Evolutionary conservation across 192 early-diverging fungal genomes (phyloP).

Genomic region (Coemansia sp.): DNA sequence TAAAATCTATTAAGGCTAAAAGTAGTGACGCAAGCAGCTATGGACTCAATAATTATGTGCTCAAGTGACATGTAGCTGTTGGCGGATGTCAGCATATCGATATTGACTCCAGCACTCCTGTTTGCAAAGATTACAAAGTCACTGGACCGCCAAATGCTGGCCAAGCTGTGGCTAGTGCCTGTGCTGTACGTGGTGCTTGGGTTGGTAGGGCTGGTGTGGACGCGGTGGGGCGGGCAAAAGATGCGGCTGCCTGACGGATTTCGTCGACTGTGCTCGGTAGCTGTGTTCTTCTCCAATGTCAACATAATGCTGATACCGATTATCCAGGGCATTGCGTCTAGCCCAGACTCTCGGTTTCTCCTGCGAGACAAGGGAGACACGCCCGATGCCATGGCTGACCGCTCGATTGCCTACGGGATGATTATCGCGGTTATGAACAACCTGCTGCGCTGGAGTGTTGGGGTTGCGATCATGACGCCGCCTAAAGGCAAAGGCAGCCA

Average conservation of each 20-base stretch:
- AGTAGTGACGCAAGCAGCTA: not conserved
- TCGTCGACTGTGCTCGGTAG: slow-evolving; percentile 60
- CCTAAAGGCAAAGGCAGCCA: not conserved
- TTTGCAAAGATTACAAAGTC: slow-evolving; percentile 68
- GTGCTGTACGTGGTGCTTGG: slow-evolving; percentile 40
- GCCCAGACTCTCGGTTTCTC: slow-evolving; percentile 41
- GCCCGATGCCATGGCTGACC: slow-evolving; percentile 29
- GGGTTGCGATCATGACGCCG: slow-evolving; percentile 57
- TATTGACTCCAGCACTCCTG: slow-evolving; percentile 70
- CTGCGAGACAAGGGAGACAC: slow-evolving; percentile 40
- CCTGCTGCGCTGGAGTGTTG: slow-evolving; percentile 71
- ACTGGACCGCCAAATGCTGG: slow-evolving; percentile 58
- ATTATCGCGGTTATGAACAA: slow-evolving; percentile 75
- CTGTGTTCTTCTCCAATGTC: slow-evolving; percentile 66
- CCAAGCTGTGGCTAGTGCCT: slow-evolving; percentile 66
- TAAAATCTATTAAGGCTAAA: not conserved
- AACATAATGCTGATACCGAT: slow-evolving; percentile 68
- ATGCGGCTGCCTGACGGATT: slow-evolving; percentile 53
- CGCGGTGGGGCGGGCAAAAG: slow-evolving; percentile 16
- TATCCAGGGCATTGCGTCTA: slow-evolving; percentile 55
- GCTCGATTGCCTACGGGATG: slow-evolving; percentile 74
- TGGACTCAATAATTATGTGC: not conserved
- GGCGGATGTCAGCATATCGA: slow-evolving; percentile 58
- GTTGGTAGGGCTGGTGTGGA: slow-evolving; percentile 22
- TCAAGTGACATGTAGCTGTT: slow-evolving; percentile 15